Evolutionary conservation across 257 asterid species (phyloP).

Genomic region (Solanum verrucosum): DNA sequence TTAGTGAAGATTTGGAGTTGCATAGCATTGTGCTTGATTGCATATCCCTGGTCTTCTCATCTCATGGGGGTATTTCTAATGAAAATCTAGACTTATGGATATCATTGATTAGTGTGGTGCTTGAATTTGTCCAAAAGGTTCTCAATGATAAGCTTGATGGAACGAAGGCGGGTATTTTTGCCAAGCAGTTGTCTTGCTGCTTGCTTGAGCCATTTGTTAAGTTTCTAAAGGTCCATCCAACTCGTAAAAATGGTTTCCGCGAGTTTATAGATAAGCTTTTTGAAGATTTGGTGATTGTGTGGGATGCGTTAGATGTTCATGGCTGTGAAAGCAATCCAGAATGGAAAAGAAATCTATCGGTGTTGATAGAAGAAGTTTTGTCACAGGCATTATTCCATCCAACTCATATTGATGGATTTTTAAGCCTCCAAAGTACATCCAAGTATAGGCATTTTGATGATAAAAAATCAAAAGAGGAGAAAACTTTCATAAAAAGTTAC

Average conservation of each 20-base stretch:
- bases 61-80: conserved; percentile 64
- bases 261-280: conserved; percentile 73
- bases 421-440: conserved; percentile 42
- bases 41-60: conserved; percentile 49
- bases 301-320: conserved; percentile 33
- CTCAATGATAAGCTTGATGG: conserved; percentile 30
- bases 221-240: conserved; percentile 72
- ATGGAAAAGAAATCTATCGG: conserved; percentile 27
- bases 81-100: conserved; percentile 73
- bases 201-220: conserved; percentile 69
- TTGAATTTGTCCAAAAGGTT: conserved; percentile 39
- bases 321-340: conserved; percentile 21
- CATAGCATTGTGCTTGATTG: conserved; percentile 47
- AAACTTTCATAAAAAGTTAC: conserved; percentile 59
- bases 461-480: conserved; percentile 33
- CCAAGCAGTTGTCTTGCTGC: conserved; percentile 37
- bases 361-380: conserved; percentile 59
- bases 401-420: conserved; percentile 70
- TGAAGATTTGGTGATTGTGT: conserved; percentile 51
- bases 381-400: conserved; percentile 85
- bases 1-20: conserved; percentile 26
- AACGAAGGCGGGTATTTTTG: conserved; percentile 30
- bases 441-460: conserved; percentile 42
- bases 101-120: conserved; percentile 30
- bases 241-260: conserved; percentile 58